phyloP scores from a whole-genome alignment of 78 protist genomes.

The Dictyostelium firmibasis region DNA sequence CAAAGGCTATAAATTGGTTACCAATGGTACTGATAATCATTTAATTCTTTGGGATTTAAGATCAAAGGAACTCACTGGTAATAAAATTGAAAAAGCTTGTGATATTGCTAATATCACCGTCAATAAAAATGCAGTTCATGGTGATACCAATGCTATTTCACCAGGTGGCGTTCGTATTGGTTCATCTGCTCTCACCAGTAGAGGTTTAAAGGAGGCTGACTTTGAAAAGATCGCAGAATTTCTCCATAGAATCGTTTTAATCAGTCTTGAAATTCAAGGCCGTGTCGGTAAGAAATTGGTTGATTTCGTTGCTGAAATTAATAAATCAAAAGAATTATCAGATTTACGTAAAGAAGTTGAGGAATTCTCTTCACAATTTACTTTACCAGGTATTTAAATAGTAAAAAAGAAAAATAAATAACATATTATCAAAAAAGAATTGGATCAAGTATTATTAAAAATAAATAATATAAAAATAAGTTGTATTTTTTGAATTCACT shows the following conservation, averaged over 20 bases:
- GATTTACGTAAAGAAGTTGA: slow-evolving; percentile 83
- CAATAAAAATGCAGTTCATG: slow-evolving; percentile 98
- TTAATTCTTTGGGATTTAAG: slow-evolving; percentile 95
- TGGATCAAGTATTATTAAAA: background rate
- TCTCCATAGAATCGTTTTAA: slow-evolving; percentile 85
- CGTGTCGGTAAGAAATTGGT: slow-evolving; percentile 84
- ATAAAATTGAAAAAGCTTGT: slow-evolving; percentile 68
- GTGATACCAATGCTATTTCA: slow-evolving; percentile 93
- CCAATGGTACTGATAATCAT: slow-evolving; percentile 99
- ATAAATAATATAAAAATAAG: too few relatives aligned
- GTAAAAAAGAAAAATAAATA: background rate
- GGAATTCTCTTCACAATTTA: slow-evolving; percentile 86
- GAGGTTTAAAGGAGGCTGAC: slow-evolving; percentile 94
- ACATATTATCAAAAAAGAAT: background rate
- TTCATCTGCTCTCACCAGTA: slow-evolving; percentile 97
- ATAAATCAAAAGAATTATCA: slow-evolving; percentile 3
- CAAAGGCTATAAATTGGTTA: slow-evolving; percentile 93
- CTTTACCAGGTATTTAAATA: slow-evolving; percentile 85
- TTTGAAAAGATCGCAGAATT: slow-evolving; percentile 92
- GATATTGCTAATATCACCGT: slow-evolving; percentile 93
- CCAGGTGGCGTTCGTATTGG: slow-evolving; percentile 98
- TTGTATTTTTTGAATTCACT: background rate
- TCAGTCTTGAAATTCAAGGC: slow-evolving; percentile 54
- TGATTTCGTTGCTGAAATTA: slow-evolving; percentile 85
- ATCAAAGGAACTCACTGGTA: slow-evolving; percentile 72